These are phyloP conservation scores for Tylopilus vinaceipallidus DNA, from an alignment of 768 basidiomycete species.

Conservation along the genomic window DNA sequence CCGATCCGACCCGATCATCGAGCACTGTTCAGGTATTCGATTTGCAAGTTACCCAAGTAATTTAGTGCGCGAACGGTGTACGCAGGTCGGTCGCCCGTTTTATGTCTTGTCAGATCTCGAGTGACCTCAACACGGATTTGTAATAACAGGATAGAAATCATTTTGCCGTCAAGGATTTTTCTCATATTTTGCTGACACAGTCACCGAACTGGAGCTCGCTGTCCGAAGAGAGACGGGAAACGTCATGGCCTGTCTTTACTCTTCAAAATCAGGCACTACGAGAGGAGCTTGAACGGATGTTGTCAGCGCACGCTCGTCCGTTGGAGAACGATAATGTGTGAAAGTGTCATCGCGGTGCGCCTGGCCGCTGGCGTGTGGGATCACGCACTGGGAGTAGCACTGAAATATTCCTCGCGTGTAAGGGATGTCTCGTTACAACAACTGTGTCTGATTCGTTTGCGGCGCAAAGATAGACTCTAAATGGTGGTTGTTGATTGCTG, in stretches of 20 bases:
- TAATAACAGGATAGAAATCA: constrained; percentile 35
- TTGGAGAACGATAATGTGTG: background rate
- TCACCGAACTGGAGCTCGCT: constrained; percentile 70
- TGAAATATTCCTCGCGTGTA: background rate
- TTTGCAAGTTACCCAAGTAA: constrained; percentile 62
- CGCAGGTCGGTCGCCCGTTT: constrained; percentile 16
- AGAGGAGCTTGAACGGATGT: constrained; percentile 18
- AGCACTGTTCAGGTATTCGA: constrained; percentile 60
- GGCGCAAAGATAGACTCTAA: too few species aligned
- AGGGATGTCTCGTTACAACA: background rate
- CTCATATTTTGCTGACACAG: constrained; percentile 70
- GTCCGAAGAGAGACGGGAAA: constrained; percentile 12
- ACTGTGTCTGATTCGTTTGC: background rate
- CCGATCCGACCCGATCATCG: constrained; percentile 76
- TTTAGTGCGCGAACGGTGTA: background rate
- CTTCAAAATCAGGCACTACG: constrained; percentile 17
- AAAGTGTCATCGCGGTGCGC: too few species aligned
- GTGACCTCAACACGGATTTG: background rate
- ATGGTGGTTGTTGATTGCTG: too few species aligned
- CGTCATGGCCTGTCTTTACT: constrained; percentile 22
- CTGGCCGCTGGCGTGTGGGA: background rate
- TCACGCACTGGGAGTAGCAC: background rate
- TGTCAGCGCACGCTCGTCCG: constrained; percentile 2
- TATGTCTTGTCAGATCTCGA: background rate
- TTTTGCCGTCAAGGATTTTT: constrained; percentile 76